Percentiles rank a stretch among this genome's conserved stretches.
Evolutionary conservation across 768 basidiomycete genomes (phyloP).

Genomic region (Lactarius hengduanensis): DNA sequence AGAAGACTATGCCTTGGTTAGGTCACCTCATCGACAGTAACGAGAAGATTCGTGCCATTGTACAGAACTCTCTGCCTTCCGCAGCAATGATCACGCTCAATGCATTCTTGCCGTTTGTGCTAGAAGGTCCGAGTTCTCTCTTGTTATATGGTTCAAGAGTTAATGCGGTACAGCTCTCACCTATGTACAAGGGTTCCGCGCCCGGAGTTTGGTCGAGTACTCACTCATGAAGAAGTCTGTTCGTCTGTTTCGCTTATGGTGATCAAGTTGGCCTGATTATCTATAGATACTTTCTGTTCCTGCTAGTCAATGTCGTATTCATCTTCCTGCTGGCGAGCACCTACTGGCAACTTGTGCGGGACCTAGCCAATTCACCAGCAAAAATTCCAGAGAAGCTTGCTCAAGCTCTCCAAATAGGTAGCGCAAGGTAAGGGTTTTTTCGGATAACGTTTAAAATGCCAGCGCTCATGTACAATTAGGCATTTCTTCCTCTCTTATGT

Average conservation of each 20-base stretch:
- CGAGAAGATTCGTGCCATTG: constrained; percentile 76
- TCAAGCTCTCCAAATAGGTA: constrained; percentile 71
- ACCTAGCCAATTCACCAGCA: constrained; percentile 89
- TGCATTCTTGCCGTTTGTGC: constrained; percentile 79
- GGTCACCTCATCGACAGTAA: constrained; percentile 81
- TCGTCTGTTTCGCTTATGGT: constrained; percentile 17
- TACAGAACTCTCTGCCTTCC: constrained; percentile 92
- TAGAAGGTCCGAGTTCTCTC: constrained; percentile 62
- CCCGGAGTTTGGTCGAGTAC: constrained; percentile 92
- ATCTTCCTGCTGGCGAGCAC: constrained; percentile 92
- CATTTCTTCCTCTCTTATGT: constrained; percentile 87
- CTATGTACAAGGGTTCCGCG: constrained; percentile 87
- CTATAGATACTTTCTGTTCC: constrained; percentile 86
- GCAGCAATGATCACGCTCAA: constrained; percentile 90
- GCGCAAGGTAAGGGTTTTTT: constrained; percentile 51
- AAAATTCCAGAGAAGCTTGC: constrained; percentile 95
- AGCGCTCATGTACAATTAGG: constrained; percentile 36
- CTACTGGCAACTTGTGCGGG: constrained; percentile 87
- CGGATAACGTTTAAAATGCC: constrained; percentile 20
- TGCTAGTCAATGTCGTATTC: constrained; percentile 89
- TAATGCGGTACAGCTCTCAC: constrained; percentile 52
- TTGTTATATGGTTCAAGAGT: background rate
- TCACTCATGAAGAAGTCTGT: constrained; percentile 87
- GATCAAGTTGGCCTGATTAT: background rate
- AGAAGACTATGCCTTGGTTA: constrained; percentile 85